phyloP scores from a whole-genome alignment of 78 protist genomes.

The Pelomyxa schiedti region DNA sequence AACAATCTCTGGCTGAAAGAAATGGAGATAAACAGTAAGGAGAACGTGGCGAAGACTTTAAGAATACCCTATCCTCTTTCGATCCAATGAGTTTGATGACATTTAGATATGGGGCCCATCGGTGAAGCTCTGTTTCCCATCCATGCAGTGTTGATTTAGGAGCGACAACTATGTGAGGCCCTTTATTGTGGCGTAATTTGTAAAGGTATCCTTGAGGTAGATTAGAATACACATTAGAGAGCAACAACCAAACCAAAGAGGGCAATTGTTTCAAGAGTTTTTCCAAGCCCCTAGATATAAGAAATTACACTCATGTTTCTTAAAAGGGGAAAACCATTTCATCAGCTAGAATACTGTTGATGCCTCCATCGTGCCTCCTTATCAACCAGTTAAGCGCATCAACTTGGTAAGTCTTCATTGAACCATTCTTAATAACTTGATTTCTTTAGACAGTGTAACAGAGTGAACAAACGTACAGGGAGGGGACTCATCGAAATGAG shows the following conservation, averaged over 20 bases:
- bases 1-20: slow-evolving; percentile 24
- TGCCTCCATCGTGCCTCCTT: slow-evolving; percentile 63
- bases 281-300: slow-evolving; percentile 70
- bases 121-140: slow-evolving; percentile 75
- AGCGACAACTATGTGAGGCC: slow-evolving; percentile 82
- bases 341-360: slow-evolving; percentile 90
- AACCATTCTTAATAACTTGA: no score
- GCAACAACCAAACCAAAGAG: slow-evolving; percentile 42
- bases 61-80: slow-evolving; percentile 55
- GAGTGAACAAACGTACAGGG: no score
- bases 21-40: not conserved
- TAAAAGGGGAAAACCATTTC: slow-evolving; percentile 44
- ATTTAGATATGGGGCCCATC: slow-evolving; percentile 72
- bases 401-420: slow-evolving; percentile 83
- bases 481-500: no score
- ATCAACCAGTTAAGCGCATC: slow-evolving; percentile 90
- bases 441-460: no score
- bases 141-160: slow-evolving; percentile 87
- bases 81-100: slow-evolving; percentile 66
- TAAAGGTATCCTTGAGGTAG: slow-evolving; percentile 59
- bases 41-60: not conserved
- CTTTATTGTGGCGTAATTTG: slow-evolving; percentile 27
- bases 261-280: slow-evolving; percentile 81
- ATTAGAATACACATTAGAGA: not conserved
- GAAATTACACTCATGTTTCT: not conserved